Base-by-base conservation (phyloP, 495 filamentous ascomycete genomes). In the Usnea hakonensis region DNA sequence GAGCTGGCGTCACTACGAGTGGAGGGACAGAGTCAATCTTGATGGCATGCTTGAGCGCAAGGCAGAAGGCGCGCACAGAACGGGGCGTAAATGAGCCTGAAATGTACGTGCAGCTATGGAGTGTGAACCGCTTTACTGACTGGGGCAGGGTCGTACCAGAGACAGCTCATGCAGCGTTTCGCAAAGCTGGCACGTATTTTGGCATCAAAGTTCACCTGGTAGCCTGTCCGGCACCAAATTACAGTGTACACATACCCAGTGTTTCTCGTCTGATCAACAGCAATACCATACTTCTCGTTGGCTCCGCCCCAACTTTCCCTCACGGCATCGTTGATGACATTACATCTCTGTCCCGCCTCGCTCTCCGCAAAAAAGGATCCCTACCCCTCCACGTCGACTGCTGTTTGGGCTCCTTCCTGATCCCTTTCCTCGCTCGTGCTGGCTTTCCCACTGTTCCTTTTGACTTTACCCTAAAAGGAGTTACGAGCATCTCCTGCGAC, bases 241-340 rank as follows among this genome's bases (percentile, higher is more conserved):
- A 95, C 76, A 89, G 90, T 75, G 95, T 95, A 60, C 83, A 95
- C 69, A 77, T 89, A 36, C 75, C 84, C 54, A 80, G 83, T 28
- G 87, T 97, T 48, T 82, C 84, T 52, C 90, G 91, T 41, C 81
- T 97, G 63, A 88, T 97, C 73, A 99, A 97, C 77, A 83, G 85
- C 67, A 97, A 99, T 78, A 99, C 94, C n/a, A 79, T 97, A 60
- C 79, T 99, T 46, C 87, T 99, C 37, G 93, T 97, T 55, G 94
- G 95, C 17, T 95, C 90, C 0, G 91, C 95, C 1, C 94, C 94
- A 10, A 97, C 96, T 74, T 99, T 96, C 77, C 94, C 94, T 44
- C 95, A 99, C 70, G 94, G 94, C 56, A 95, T 97, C 70, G 90
- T 97, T 65, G 94, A 98, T 72, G 90, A 98, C 72, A 97, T 98